Percentiles rank a stretch among this genome's conserved stretches.
phyloP scores from a whole-genome alignment of 257 asterid species.

The Salvia rosmarinus region DNA sequence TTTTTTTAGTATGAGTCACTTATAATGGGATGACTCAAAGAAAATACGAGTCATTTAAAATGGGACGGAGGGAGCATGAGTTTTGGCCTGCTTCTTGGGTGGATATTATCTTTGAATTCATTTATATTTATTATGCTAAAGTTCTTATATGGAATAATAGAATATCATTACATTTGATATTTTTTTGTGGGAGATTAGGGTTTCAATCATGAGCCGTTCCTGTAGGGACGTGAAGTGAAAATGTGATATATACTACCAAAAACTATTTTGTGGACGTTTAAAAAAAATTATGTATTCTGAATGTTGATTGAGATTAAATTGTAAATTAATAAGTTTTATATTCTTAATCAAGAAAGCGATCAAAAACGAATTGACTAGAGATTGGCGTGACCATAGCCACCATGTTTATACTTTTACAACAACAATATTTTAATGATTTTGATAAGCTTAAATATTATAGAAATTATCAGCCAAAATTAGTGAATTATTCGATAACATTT shows the following conservation, averaged over 20 bases:
- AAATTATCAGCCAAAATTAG: slow-evolving; percentile 16
- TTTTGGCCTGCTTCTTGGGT: slow-evolving; percentile 35
- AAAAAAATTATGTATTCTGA: not conserved
- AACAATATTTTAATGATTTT: not conserved
- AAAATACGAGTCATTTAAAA: too few relatives aligned
- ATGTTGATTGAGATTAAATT: too few relatives aligned
- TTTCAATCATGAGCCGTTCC: slow-evolving; percentile 28
- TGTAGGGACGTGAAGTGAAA: slow-evolving; percentile 24
- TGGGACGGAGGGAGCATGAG: too few relatives aligned
- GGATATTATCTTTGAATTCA: not conserved
- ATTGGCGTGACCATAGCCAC: slow-evolving; percentile 8
- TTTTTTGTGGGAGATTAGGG: slow-evolving; percentile 33
- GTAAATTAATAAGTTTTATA: too few relatives aligned
- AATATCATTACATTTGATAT: slow-evolving; percentile 29
- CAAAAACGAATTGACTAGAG: not conserved
- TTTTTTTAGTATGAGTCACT: too few relatives aligned
- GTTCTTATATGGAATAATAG: slow-evolving; percentile 12
- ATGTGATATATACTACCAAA: not conserved
- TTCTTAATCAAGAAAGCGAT: not conserved
- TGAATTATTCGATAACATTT: slow-evolving; percentile 10
- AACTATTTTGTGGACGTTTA: not conserved
- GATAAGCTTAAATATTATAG: not conserved
- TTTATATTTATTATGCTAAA: slow-evolving; percentile 13
- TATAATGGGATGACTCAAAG: too few relatives aligned
- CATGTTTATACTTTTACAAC: not conserved